These are phyloP conservation scores for Anthoceros angustus DNA, from an alignment of 225 moss, liverwort and hornwort genomes.

Conservation along the genomic window DNA sequence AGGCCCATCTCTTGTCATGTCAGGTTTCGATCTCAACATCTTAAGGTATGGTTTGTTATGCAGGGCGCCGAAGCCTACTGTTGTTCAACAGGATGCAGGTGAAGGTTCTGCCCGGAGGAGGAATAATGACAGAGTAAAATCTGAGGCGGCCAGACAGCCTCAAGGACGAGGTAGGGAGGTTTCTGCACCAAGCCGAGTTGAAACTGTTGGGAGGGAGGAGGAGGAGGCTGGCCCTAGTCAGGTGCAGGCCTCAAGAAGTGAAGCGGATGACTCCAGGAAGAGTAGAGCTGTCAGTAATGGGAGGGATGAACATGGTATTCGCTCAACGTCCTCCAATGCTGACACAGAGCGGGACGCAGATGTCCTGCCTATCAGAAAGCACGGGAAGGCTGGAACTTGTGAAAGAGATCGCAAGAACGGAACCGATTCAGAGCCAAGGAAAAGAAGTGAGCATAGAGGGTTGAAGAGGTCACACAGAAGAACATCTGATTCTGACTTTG, in stretches of 20 bases:
- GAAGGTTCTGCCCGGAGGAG: background rate
- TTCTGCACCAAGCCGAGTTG: background rate
- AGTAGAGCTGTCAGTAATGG: too few species aligned
- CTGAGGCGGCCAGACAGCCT: background rate
- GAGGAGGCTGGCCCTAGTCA: background rate
- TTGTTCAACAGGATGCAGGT: background rate
- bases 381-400: too few species aligned
- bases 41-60: background rate
- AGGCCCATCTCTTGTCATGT: background rate
- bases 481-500: constrained; percentile 8
- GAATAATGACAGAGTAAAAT: background rate
- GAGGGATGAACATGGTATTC: too few species aligned
- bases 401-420: too few species aligned
- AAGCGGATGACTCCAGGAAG: too few species aligned
- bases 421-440: too few species aligned
- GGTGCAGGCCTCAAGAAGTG: too few species aligned
- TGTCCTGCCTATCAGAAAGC: too few species aligned
- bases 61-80: background rate
- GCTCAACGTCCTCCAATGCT: too few species aligned
- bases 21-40: background rate
- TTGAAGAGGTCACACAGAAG: background rate
- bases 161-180: background rate
- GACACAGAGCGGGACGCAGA: too few species aligned
- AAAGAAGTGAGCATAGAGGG: constrained; percentile 6
- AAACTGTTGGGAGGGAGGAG: background rate